These are phyloP conservation scores for Tilletiopsis washingtonensis DNA, from an alignment of 1,284 basidiomycete species.

Conservation along the genomic window DNA sequence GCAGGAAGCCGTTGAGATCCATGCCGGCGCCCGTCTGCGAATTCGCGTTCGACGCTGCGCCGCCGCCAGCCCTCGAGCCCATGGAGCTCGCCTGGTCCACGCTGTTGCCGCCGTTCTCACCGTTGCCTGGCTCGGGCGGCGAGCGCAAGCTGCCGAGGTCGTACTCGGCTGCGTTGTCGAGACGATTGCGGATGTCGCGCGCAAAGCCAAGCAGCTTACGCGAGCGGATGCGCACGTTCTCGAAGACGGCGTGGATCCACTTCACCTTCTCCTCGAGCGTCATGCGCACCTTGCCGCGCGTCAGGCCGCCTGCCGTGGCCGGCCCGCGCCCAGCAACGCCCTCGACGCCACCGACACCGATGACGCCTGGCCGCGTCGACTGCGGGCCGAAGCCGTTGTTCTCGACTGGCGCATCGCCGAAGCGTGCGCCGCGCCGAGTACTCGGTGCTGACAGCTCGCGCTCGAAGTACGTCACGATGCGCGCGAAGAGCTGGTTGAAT, in stretches of 20 bases:
- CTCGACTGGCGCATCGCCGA: background rate
- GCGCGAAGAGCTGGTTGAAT: slow-evolving; percentile 57
- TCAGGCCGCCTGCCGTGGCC: slow-evolving; percentile 15
- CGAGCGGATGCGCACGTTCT: slow-evolving; percentile 83
- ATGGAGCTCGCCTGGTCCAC: background rate
- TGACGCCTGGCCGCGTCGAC: background rate
- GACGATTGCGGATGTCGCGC: slow-evolving; percentile 58
- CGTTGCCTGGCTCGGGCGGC: slow-evolving; percentile 17
- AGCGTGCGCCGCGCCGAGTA: slow-evolving; percentile 10
- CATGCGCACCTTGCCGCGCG: slow-evolving; percentile 53
- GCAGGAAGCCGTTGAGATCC: slow-evolving; percentile 71
- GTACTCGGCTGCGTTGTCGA: slow-evolving; percentile 94
- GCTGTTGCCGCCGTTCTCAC: background rate
- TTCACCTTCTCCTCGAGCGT: slow-evolving; percentile 69
- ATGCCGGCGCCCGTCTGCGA: slow-evolving; percentile 2
- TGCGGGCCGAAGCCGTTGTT: background rate
- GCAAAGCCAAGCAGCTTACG: slow-evolving; percentile 83
- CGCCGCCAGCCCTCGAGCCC: slow-evolving; percentile 5
- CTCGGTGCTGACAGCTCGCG: slow-evolving; percentile 76
- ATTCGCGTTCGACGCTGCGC: background rate
- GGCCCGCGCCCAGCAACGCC: slow-evolving; percentile 10
- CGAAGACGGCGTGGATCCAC: slow-evolving; percentile 90
- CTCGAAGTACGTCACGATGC: slow-evolving; percentile 80
- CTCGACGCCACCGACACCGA: background rate
- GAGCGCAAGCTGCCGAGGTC: slow-evolving; percentile 58